Percentiles rank a stretch among this genome's conserved stretches.
These are phyloP conservation scores for Nannizzia gypsea DNA, from an alignment of 2,329 filamentous ascomycete species.

Conservation along the genomic window DNA sequence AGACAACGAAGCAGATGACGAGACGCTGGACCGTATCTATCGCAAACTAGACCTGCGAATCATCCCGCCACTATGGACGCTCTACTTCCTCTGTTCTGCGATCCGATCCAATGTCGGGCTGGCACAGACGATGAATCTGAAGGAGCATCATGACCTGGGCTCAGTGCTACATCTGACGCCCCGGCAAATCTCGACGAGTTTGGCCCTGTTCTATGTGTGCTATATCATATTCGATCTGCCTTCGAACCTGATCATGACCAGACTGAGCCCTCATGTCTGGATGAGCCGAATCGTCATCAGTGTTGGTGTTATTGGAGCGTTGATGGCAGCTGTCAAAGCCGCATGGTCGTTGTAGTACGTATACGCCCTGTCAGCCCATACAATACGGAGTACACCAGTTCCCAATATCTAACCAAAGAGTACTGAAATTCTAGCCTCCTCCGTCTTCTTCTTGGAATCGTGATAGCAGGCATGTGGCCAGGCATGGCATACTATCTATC, in stretches of 20 bases:
- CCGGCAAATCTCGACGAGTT: slow-evolving; percentile 69
- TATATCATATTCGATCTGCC: slow-evolving; percentile 85
- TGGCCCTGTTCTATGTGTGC: slow-evolving; percentile 83
- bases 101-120: slow-evolving; percentile 86
- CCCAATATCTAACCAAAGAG: background rate
- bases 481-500: slow-evolving; percentile 91
- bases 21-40: slow-evolving; percentile 30
- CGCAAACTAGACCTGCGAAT: slow-evolving; percentile 48
- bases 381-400: background rate
- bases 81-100: slow-evolving; percentile 86
- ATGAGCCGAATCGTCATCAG: slow-evolving; percentile 85
- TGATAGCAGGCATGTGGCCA: slow-evolving; percentile 90
- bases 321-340: slow-evolving; percentile 67
- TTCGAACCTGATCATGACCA: slow-evolving; percentile 80
- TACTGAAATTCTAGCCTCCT: slow-evolving; percentile 44
- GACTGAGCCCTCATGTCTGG: slow-evolving; percentile 73
- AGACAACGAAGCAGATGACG: slow-evolving; percentile 23
- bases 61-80: slow-evolving; percentile 67
- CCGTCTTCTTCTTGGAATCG: slow-evolving; percentile 70
- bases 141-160: slow-evolving; percentile 60
- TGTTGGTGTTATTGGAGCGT: slow-evolving; percentile 71
- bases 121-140: slow-evolving; percentile 83
- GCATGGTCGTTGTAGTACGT: slow-evolving; percentile 73
- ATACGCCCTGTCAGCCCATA: background rate
- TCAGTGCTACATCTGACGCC: slow-evolving; percentile 56